Base-by-base conservation (phyloP, 2,329 filamentous ascomycete species). In the Hypoxylon sp. region DNA sequence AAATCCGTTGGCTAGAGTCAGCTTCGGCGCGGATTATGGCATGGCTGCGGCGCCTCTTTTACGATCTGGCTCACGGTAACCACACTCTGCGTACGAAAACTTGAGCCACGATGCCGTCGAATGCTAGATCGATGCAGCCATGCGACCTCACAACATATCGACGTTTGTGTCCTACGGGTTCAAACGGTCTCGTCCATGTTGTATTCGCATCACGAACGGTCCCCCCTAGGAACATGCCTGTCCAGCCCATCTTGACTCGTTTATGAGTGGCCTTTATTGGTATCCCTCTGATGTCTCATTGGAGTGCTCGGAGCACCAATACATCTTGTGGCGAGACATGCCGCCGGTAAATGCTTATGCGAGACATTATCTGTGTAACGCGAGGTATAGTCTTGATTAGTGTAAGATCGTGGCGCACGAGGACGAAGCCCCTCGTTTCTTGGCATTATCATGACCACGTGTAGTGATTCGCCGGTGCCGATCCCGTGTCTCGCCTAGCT, bases 281-380 rank as follows among this genome's bases (percentile, higher is more conserved):
- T 28, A 39, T 52, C 41, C 20, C n/a, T 19, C 46, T 32, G 22
- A 22, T 17, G 6, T 58, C 20, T 15, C 19, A 26, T 53, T 57
- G 50, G 54, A 20, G 34, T 48, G 46, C 37, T 37, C 30, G 34
- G 22, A 49, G 50, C 49, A 61, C 46, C 41, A 37, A 32, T 48
- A 34, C n/a, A 53, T 41, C 13, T 59, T 20, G 47, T 39, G 30
- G 57, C 58, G 44, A 65, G 55, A 59, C 55, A 65, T 64, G 3
- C 61, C 49, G 41, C 53, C 24, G 55, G 54, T 41, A 50, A 54
- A 24, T 54, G 44, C 60, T 56, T 22, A 34, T 15, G 48, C 57
- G 48, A 67, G 64, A 67, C 64, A 67, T 54, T 49, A 43, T 56
- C 50, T 22, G 48, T 62, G 62, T 58, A 65, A 62, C 58, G 52